A percentile compares a stretch with the other conserved stretches of the same genome.
Conservation (phyloP, 306 rosid genomes). For the Vigna unguiculata region DNA sequence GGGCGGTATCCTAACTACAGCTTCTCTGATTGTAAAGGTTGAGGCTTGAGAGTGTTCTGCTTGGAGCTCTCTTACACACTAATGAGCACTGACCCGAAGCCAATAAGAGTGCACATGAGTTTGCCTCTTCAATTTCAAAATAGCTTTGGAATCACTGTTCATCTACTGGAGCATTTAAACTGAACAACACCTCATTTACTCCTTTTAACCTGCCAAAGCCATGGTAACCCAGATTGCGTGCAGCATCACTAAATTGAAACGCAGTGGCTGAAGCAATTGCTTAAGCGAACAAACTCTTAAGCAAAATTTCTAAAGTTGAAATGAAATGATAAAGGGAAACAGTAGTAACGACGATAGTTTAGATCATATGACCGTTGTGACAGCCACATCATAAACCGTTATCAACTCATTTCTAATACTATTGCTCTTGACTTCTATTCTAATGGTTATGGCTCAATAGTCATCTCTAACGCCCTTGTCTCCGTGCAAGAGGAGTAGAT, state of each 20-base stretch:
- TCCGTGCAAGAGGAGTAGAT: constrained; percentile 9
- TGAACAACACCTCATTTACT: constrained; percentile 3
- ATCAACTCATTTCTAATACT: no score
- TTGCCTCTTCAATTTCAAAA: constrained; percentile 26
- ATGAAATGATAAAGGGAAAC: no score
- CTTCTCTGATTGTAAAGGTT: background rate
- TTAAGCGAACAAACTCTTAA: no score
- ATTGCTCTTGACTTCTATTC: no score
- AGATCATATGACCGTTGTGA: no score
- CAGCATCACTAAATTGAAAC: constrained; percentile 20
- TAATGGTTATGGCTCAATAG: no score
- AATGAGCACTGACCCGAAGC: constrained; percentile 20
- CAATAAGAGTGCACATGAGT: background rate
- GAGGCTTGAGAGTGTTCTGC: constrained; percentile 9
- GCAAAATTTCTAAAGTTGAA: no score
- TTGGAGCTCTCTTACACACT: constrained; percentile 30
- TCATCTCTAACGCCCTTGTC: no score
- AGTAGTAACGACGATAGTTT: no score
- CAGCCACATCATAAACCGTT: no score
- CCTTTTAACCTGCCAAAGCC: constrained; percentile 3
- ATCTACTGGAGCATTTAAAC: constrained; percentile 11
- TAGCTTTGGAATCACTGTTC: constrained; percentile 11
- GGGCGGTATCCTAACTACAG: constrained; percentile 11
- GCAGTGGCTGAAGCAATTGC: no score
- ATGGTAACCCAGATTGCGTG: constrained; percentile 2